Base-by-base conservation (phyloP, 495 filamentous ascomycete genomes). In the Margaritispora aquatica region DNA sequence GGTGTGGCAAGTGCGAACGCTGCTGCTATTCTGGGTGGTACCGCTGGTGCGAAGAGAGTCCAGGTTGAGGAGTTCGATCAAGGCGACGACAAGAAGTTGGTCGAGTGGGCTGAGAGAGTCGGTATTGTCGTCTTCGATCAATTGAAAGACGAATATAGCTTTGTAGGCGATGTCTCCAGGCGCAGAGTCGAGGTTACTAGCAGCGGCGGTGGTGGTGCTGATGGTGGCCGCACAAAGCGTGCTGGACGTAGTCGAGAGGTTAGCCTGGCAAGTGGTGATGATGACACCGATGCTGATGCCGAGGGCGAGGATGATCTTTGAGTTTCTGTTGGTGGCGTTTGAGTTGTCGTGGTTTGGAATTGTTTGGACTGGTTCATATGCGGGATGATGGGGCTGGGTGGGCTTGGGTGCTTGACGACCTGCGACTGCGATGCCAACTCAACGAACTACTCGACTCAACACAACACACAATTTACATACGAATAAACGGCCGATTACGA, bases 1-100 rank as follows among this genome's bases (percentile, higher is more conserved):
- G 76, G 77, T 21, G 78, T 44, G 8, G 38, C 38, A 3, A 8
- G 19, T 15, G 38, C 38, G 3, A 9, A n/a, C 7, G 38, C 10
- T 17, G 38, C 38, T 8, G 38, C 38, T n/a, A n/a, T 9, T 66
- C 2, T 73, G 72, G 26, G 57, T 17, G 38, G 54, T n/a, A n/a
- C n/a, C n/a, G n/a, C n/a, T n/a, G n/a, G 53, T 29, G 19, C 2
- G 20, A 44, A 38, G 22, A 20, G 24, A 2, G 5, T 15, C n/a
- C n/a, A n/a, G n/a, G n/a, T n/a, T 11, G 52, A 36, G 38, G 23
- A 21, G 8, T 50, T 66, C 8, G 11, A 56, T n/a, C 59, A 66
- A 21, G 63, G 57, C 23, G 29, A 41, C 36, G 66, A 68, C 52
- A 38, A 27, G 8, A n/a, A 63, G 38, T 36, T 68, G 4, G 51